Evolutionary conservation across 2,329 filamentous ascomycete genomes (phyloP), one percentile per base, ranked within the genome.

Genomic region (Fusarium solani-melongenae): DNA sequence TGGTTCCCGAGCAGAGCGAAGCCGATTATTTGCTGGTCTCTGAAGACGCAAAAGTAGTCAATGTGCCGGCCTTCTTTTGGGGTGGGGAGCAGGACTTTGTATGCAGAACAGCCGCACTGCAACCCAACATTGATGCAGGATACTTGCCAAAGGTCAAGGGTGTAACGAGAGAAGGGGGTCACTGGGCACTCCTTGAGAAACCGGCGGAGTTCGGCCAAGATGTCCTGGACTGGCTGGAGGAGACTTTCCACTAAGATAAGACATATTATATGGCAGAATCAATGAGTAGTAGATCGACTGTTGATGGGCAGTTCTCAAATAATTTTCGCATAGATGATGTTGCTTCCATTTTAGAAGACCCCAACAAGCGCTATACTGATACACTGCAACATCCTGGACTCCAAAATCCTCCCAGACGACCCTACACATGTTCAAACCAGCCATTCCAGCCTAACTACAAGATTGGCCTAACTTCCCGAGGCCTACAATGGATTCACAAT

Each of bases 101-200:
- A 2, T 78, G 80, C 58, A 62, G 71, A 38, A 66, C 74, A 6
- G 76, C 74, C 11, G 15, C 63, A 7, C 72, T 80, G 49, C 58
- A 69, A 24, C 56, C 58, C 0, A 64, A 53, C 33, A 73, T 78
- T 17, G 60, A 72, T 24, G 68, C 62, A 3, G 79, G 79, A 1
- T 56, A 78, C 3, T 60, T 82, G 24, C 78, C 79, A 2, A 60
- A 77, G 11, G 53, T 79, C 31, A 78, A 80, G 29, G 71, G 46
- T 22, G 60, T 75, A 31, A 70, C 57, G 8, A 68, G 79, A 15
- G 70, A 79, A 2, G 77, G 77, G 11, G 79, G 72, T 0, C 81
- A 82, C 33, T 82, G 79, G 80, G 75, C 73, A 4, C 58, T 79
- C 3, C 61, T 80, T n/a, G 80, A 82, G 67, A 73, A 71, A 38